Evolutionary conservation across 371 early-diverging fungal genomes (phyloP).

Genomic region (Syncephalis fuscata): DNA sequence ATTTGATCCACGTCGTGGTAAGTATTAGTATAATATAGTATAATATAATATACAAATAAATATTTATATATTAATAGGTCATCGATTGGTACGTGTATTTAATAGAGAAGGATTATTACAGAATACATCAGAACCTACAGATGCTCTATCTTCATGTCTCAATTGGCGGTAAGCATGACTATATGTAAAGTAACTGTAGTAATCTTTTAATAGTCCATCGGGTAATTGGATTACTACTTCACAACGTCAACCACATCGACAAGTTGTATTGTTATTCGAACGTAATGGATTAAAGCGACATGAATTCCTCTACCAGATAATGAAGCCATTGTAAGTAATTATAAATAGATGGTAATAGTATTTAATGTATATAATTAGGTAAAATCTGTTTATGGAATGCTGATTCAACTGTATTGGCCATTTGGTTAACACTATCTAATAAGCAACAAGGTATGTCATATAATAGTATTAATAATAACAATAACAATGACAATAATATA

Average conservation of each 20-base stretch:
- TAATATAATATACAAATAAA: too few species aligned
- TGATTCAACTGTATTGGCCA: conserved; percentile 74
- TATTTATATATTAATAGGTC: too few species aligned
- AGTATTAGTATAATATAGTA: too few species aligned
- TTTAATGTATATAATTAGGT: conserved; percentile 7
- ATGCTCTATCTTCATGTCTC: conserved; percentile 63
- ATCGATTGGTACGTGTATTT: conserved; percentile 60
- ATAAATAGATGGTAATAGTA: background rate
- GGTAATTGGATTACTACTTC: conserved; percentile 80
- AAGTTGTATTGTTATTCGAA: conserved; percentile 87
- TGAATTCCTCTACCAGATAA: conserved; percentile 56
- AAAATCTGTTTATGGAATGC: conserved; percentile 65
- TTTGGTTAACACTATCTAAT: conserved; percentile 22
- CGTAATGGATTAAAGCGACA: conserved; percentile 89
- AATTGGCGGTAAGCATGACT: conserved; percentile 51
- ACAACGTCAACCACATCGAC: conserved; percentile 58
- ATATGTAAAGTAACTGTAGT: too few species aligned
- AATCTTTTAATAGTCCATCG: conserved; percentile 59
- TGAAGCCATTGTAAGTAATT: conserved; percentile 14
- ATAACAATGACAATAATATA: conserved; percentile 1
- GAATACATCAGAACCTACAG: conserved; percentile 64
- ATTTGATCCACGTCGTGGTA: conserved; percentile 37
- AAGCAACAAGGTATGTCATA: too few species aligned
- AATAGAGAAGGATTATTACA: conserved; percentile 73
- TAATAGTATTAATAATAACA: conserved; percentile 9